Conservation (phyloP, 2,329 filamentous ascomycete genomes). For the Botrytis elliptica region DNA sequence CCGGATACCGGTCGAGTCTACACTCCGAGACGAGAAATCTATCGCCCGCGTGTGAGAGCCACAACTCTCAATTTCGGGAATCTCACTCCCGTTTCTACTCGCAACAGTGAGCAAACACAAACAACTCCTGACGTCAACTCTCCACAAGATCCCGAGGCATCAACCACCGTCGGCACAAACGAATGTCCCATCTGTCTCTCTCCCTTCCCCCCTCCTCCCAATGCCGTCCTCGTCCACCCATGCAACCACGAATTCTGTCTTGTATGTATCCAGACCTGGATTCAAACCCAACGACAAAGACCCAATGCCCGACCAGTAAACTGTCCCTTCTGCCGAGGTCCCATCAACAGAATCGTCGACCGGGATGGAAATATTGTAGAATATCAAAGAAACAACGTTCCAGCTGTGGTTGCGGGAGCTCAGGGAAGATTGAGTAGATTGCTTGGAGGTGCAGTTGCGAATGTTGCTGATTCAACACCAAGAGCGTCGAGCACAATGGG, state of each 20-base stretch:
- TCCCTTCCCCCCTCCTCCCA: background rate
- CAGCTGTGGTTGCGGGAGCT: background rate
- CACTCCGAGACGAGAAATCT: background rate
- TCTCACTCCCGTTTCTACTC: background rate
- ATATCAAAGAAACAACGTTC: background rate
- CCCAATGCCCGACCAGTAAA: no score
- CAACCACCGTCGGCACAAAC: background rate
- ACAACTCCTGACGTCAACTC: background rate
- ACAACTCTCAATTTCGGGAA: background rate
- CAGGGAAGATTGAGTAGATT: background rate
- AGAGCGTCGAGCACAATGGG: background rate
- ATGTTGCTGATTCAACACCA: background rate
- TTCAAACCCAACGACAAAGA: background rate
- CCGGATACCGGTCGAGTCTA: background rate
- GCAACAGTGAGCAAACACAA: background rate
- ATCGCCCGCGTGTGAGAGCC: background rate
- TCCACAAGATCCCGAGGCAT: background rate
- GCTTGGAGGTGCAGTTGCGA: background rate
- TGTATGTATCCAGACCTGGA: background rate
- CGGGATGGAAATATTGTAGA: background rate
- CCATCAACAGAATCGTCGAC: background rate
- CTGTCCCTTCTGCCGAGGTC: background rate
- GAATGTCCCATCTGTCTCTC: background rate
- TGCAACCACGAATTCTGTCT: constrained; percentile 2
- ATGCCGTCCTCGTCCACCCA: background rate